These are phyloP conservation scores for Bertia moriformis DNA, from an alignment of 2,329 filamentous ascomycete species.

Conservation along the genomic window DNA sequence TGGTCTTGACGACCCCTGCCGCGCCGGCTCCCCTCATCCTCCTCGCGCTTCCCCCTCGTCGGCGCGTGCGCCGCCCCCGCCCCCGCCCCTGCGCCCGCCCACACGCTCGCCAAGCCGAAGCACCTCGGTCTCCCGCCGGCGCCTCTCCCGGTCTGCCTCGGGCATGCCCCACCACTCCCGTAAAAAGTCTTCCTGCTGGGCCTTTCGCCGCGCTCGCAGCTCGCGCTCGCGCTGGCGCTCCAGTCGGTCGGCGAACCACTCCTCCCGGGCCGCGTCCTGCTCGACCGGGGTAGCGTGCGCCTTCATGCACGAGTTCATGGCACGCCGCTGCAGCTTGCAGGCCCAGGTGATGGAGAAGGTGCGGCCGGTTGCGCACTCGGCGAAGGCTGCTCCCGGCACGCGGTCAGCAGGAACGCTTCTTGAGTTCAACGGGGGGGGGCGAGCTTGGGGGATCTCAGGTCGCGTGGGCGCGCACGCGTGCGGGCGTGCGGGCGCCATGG, in stretches of 20 bases:
- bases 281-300: slow-evolving; percentile 69
- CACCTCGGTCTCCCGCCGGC: slow-evolving; percentile 33
- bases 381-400: slow-evolving; percentile 74
- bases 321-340: slow-evolving; percentile 64
- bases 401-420: background rate
- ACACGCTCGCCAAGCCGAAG: slow-evolving; percentile 30
- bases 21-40: slow-evolving; percentile 2
- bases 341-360: slow-evolving; percentile 79
- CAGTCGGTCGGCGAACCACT: slow-evolving; percentile 75
- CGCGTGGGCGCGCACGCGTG: too few species aligned
- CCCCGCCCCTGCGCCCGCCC: slow-evolving; percentile 40
- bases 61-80: slow-evolving; percentile 19
- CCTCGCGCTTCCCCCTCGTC: slow-evolving; percentile 9
- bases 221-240: slow-evolving; percentile 57
- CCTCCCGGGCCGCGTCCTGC: slow-evolving; percentile 75
- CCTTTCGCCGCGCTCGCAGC: slow-evolving; percentile 40
- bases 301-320: slow-evolving; percentile 93
- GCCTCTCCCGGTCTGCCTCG: slow-evolving; percentile 32
- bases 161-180: slow-evolving; percentile 55
- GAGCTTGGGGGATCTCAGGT: too few species aligned
- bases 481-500: background rate
- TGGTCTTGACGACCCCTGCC: background rate
- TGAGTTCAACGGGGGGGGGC: too few species aligned
- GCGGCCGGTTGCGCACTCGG: slow-evolving; percentile 71
- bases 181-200: slow-evolving; percentile 50